Base-by-base conservation (phyloP, 1,139 yeast genomes). In the Taiozyma onychis region DNA sequence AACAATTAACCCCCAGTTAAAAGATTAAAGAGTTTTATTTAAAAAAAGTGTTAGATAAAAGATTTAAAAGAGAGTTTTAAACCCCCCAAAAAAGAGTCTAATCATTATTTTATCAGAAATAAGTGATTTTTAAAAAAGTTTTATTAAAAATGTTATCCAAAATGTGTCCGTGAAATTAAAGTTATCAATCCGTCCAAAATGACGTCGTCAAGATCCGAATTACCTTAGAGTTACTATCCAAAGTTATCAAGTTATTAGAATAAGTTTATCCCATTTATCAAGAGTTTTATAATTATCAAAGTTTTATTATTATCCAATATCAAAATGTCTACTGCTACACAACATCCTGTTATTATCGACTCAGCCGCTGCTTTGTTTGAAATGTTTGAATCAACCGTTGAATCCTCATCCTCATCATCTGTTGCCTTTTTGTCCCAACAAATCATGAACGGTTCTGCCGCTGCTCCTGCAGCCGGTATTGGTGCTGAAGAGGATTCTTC, bases 131-230 rank as follows among this genome's bases (percentile, higher is more conserved):
- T 43, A 46, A 41, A 44, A 45, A 41, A 45, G 34, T 44, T 47
- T 48, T 22, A 42, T 32, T 30, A 44, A 44, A 44, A 46, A 46
- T 34, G 34, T 41, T 49, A 45, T 46, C 46, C 52, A 59, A 48
- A 48, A 60, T 60, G 63, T 53, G 57, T 51, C 62, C 56, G 54
- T 58, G 60, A 58, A 27, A 54, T 47, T 41, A 43, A 47, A 37
- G 24, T 18, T 37, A 18, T 18, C 11, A 37, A 39, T n/a, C 59
- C 62, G 61, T 57, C 61, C 64, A 58, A 50, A 34, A 60, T 58
- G 64, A 49, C 63, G 63, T 54, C 48, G 50, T 48, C 45, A 41
- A 46, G 43, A 32, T 46, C 49, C 43, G 42, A 43, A 24, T 43
- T 37, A n/a, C 46, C 44, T 28, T 13, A 22, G 26, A 22, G 42